Percentiles rank a stretch among this genome's conserved stretches.
Conservation (phyloP, 2,329 filamentous ascomycete genomes). For the Penicillium verrucosum region DNA sequence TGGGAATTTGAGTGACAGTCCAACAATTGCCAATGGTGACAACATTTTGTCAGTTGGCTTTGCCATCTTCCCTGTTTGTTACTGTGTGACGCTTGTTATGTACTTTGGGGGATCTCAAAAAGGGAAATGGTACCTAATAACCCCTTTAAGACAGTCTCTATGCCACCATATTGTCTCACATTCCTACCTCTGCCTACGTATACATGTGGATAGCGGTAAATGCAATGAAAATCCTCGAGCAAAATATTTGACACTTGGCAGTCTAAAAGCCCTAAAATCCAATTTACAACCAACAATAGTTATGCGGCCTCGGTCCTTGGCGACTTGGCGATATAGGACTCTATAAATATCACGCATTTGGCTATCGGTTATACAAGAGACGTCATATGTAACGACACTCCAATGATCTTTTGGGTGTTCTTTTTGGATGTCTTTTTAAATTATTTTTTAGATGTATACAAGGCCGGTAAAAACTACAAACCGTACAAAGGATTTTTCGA, state of each 20-base stretch:
- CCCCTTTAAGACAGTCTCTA: neutral
- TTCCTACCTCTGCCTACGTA: neutral
- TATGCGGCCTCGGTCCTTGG: neutral
- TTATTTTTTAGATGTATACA: neutral
- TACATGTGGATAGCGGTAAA: neutral
- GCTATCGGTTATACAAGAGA: neutral
- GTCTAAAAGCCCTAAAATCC: neutral
- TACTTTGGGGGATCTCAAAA: neutral
- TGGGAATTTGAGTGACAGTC: constrained; percentile 21
- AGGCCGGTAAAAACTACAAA: neutral
- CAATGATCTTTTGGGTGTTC: neutral
- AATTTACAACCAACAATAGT: neutral
- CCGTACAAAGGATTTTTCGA: neutral
- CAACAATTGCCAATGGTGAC: constrained; percentile 22
- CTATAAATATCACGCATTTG: neutral
- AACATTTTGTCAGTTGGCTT: neutral
- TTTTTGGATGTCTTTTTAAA: neutral
- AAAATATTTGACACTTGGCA: neutral
- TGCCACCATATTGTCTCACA: neutral
- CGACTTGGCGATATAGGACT: neutral
- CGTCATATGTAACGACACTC: neutral
- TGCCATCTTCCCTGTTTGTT: neutral
- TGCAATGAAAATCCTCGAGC: neutral
- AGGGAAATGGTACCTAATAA: neutral
- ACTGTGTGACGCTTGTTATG: neutral